These are phyloP conservation scores for Candida tropicalis DNA, from an alignment of 1,139 yeast genomes.

Conservation along the genomic window DNA sequence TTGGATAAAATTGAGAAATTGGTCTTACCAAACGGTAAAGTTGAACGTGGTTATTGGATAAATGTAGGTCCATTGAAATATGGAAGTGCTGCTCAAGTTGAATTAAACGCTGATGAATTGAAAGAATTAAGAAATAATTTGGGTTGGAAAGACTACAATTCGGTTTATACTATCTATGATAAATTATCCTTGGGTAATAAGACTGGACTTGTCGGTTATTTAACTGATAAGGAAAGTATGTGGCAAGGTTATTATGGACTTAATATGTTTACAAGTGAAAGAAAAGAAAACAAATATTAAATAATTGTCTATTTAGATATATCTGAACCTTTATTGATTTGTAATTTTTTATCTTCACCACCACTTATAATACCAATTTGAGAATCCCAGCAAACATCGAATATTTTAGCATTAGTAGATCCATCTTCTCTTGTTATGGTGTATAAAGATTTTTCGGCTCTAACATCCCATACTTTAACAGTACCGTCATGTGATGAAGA, in stretches of 20 bases:
- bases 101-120: conserved; percentile 68
- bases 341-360: conserved; percentile 91
- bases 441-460: conserved; percentile 83
- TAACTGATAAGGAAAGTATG: conserved; percentile 64
- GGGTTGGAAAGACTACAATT: conserved; percentile 63
- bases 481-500: conserved; percentile 96
- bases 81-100: conserved; percentile 84
- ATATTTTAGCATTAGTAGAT: conserved; percentile 60
- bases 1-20: conserved; percentile 60
- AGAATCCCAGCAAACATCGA: conserved; percentile 83
- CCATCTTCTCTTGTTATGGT: conserved; percentile 74
- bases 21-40: conserved; percentile 34
- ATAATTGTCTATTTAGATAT: conserved; percentile 27
- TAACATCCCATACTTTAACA: conserved; percentile 92
- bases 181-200: conserved; percentile 24
- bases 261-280: conserved; percentile 45
- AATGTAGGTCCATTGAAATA: conserved; percentile 87
- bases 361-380: conserved; percentile 87
- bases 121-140: conserved; percentile 46
- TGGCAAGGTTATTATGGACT: conserved; percentile 82
- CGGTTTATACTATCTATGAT: conserved; percentile 13
- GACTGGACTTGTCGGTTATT: conserved; percentile 44
- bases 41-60: conserved; percentile 67
- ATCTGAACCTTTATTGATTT: conserved; percentile 67
- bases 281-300: conserved; percentile 25